Evolutionary conservation across 352 stramenopile genomes (phyloP), one percentile per base, ranked within the genome.

Genomic region (Phytopythium cucurbitacearum): DNA sequence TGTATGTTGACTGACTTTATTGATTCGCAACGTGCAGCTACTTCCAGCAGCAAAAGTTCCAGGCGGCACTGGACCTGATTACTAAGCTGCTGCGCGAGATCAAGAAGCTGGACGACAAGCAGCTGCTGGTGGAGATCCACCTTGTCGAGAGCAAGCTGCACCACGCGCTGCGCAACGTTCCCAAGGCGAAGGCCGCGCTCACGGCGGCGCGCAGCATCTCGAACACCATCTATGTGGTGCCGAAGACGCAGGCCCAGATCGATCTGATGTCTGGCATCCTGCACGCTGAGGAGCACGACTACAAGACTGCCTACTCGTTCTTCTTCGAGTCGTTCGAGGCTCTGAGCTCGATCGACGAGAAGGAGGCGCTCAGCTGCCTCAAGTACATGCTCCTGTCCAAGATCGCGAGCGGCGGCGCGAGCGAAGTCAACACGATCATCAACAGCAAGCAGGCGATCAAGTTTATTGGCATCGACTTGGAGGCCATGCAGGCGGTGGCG

Each of bases 91-190:
- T 99, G 28, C 70, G 80, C 7, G 97, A 99, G 78, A 93, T 99
- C 53, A 99, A 99, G 73, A 98, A 99, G 71, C 80, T 99, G 45
- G 97, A 99, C 69, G 97, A 99, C 78, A 99, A 99, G 78, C 94
- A 98, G 65, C 69, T 99, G 52, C 81, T 99, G 32, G 96, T 99
- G 16, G 97, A 99, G 68, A 98, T 98, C 40, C 97, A 99, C 77
- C 72, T 99, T 32, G 87, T 98, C 28, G 97, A 99, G 74, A 91
- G 87, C 48, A 98, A 98, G 62, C 87, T 99, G 59, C 95, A 99
- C 69, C 97, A 99, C 69, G 96, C 93, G 12, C 74, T 99, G 35
- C 91, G 94, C 15, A 99, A 99, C 63, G 73, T 99, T 15, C 94
- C 97, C 40, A 99, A 99, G 78, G 81, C 89, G 51, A 95, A 96